phyloP scores from a whole-genome alignment of 2,329 filamentous ascomycete species.

The Fusarium verrucosum region DNA sequence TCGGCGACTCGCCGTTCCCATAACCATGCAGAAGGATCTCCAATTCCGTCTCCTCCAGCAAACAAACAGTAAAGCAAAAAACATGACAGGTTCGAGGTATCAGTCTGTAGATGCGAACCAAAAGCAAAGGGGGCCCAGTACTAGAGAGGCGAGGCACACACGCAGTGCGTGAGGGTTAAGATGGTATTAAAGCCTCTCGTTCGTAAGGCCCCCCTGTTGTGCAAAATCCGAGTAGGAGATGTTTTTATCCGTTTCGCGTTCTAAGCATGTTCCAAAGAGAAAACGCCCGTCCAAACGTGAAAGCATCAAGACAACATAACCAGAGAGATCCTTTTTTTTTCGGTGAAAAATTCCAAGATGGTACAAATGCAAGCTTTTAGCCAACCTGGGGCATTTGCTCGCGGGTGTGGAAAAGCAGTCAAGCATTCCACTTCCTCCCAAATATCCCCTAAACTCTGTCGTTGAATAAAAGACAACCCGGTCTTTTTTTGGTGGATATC shows the following conservation, averaged over 20 bases:
- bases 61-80: constrained; percentile 38
- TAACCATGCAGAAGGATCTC: constrained; percentile 40
- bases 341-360: constrained; percentile 29
- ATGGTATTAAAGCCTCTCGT: constrained; percentile 12
- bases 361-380: constrained; percentile 26
- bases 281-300: constrained; percentile 35
- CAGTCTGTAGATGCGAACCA: constrained; percentile 38
- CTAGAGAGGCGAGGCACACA: constrained; percentile 26
- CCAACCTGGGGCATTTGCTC: constrained; percentile 39
- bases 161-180: constrained; percentile 26
- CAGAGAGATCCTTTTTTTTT: constrained; percentile 35
- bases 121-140: constrained; percentile 20
- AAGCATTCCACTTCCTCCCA: constrained; percentile 36
- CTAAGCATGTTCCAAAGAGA: constrained; percentile 36
- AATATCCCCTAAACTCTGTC: constrained; percentile 19
- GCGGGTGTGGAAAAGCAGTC: constrained; percentile 36
- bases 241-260: constrained; percentile 40
- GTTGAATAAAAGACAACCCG: constrained; percentile 30
- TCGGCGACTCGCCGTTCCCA: constrained; percentile 40
- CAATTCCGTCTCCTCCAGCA: constrained; percentile 32
- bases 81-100: constrained; percentile 34
- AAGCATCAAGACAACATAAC: constrained; percentile 33
- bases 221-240: constrained; percentile 34
- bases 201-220: neutral
- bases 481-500: constrained; percentile 20